Conservation (phyloP, 805 yeast species). For the Osmozyma mogii region DNA sequence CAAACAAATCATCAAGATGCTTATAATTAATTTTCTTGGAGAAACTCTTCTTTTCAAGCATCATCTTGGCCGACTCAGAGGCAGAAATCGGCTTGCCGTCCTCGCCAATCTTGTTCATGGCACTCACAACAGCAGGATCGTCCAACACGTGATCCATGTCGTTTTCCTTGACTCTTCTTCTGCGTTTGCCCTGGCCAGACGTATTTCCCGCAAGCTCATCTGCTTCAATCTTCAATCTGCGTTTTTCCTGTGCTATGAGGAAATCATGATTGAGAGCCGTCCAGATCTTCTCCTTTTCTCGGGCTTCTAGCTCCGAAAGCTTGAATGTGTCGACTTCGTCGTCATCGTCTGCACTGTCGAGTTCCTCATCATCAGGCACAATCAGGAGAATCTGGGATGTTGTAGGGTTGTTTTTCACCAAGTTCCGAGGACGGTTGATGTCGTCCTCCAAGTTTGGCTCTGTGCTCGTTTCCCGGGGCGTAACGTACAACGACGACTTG, state of each 20-base stretch:
- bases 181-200: constrained; percentile 38
- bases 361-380: constrained; percentile 53
- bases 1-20: constrained; percentile 54
- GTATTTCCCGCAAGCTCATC: constrained; percentile 79
- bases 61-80: constrained; percentile 69
- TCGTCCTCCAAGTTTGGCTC: constrained; percentile 11
- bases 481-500: constrained; percentile 12
- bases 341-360: constrained; percentile 68
- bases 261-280: constrained; percentile 82
- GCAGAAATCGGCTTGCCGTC: constrained; percentile 47
- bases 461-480: constrained; percentile 13
- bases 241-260: constrained; percentile 75
- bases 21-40: constrained; percentile 88
- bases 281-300: constrained; percentile 80
- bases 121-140: constrained; percentile 22
- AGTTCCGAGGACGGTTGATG: constrained; percentile 36
- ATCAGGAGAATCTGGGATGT: constrained; percentile 44
- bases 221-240: constrained; percentile 75
- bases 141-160: constrained; percentile 14
- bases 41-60: constrained; percentile 67
- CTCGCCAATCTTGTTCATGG: constrained; percentile 33
- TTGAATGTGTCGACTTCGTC: constrained; percentile 61
- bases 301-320: constrained; percentile 61
- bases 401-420: constrained; percentile 47
- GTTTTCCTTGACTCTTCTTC: constrained; percentile 15